Conservation (phyloP, 148 eudicot genomes). For the Tetragonia tetragonoides region DNA sequence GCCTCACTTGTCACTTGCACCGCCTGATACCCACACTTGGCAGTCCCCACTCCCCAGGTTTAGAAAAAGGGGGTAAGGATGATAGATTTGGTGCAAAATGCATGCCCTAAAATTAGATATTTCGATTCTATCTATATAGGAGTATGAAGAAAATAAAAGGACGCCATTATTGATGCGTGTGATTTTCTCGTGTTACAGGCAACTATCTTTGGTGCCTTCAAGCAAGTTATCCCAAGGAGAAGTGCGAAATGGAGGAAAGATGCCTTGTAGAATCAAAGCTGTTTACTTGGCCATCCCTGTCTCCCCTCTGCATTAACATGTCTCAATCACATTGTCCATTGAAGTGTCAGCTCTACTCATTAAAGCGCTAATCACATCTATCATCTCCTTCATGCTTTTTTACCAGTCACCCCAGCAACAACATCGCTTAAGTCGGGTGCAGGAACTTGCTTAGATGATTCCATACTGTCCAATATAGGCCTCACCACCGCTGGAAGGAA, state of each 20-base stretch:
- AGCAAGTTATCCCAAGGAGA: constrained; percentile 54
- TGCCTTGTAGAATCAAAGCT: constrained; percentile 14
- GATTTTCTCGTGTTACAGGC: constrained; percentile 30
- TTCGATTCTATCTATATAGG: too few species aligned
- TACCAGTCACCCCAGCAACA: constrained; percentile 76
- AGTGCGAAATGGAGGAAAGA: constrained; percentile 35
- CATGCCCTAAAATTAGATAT: too few species aligned
- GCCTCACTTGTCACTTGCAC: too few species aligned
- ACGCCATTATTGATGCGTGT: neutral
- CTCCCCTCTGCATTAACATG: constrained; percentile 13
- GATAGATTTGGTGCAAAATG: neutral
- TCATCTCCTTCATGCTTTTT: constrained; percentile 35
- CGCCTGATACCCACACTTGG: too few species aligned
- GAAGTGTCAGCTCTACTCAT: constrained; percentile 4
- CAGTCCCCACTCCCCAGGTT: too few species aligned
- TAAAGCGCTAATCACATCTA: constrained; percentile 30
- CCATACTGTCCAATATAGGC: constrained; percentile 83
- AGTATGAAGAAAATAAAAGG: too few species aligned
- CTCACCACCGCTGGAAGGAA: constrained; percentile 98
- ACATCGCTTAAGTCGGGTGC: constrained; percentile 76
- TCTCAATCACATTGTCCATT: constrained; percentile 22
- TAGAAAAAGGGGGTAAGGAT: too few species aligned
- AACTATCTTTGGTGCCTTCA: constrained; percentile 45
- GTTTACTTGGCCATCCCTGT: neutral
- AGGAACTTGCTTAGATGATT: constrained; percentile 70